Evolutionary conservation across 1,139 yeast genomes (phyloP).

Genomic region (Sugiyamaella grinbergsii): DNA sequence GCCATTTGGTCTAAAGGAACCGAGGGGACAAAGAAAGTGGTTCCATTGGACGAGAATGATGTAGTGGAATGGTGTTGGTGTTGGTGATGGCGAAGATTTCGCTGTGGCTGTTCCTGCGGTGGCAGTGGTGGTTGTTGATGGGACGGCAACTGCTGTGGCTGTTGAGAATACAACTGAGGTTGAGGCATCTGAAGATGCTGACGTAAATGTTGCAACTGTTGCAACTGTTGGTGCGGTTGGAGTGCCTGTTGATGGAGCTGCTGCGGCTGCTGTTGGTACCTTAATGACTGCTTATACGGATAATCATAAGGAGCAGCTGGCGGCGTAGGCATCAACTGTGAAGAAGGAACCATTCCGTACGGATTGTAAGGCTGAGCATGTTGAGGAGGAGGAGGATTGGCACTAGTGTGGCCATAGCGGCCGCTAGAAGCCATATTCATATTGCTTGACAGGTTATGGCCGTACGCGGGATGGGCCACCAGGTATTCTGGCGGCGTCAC

Average conservation of each 20-base stretch:
- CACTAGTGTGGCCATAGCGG: constrained; percentile 13
- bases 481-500: constrained; percentile 33
- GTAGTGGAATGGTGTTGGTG: constrained; percentile 18
- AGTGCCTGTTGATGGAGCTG: constrained; percentile 19
- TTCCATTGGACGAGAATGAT: constrained; percentile 33
- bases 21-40: constrained; percentile 34
- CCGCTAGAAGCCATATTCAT: constrained; percentile 2
- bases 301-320: constrained; percentile 13
- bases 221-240: constrained; percentile 25
- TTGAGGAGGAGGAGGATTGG: constrained; percentile 23
- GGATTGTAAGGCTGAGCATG: constrained; percentile 19
- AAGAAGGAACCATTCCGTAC: constrained; percentile 19
- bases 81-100: constrained; percentile 17
- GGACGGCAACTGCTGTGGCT: constrained; percentile 6
- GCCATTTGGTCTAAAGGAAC: constrained; percentile 32
- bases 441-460: constrained; percentile 1
- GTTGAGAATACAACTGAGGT: constrained; percentile 9
- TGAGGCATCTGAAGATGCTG: constrained; percentile 19
- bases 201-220: constrained; percentile 21
- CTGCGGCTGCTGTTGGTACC: constrained; percentile 19
- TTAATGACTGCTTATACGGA: constrained; percentile 15
- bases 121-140: constrained; percentile 5
- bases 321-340: constrained; percentile 4
- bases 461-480: constrained; percentile 21
- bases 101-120: constrained; percentile 15